Evolutionary conservation across 2,329 filamentous ascomycete species (phyloP).

Genomic region (Cladophialophora immunda): DNA sequence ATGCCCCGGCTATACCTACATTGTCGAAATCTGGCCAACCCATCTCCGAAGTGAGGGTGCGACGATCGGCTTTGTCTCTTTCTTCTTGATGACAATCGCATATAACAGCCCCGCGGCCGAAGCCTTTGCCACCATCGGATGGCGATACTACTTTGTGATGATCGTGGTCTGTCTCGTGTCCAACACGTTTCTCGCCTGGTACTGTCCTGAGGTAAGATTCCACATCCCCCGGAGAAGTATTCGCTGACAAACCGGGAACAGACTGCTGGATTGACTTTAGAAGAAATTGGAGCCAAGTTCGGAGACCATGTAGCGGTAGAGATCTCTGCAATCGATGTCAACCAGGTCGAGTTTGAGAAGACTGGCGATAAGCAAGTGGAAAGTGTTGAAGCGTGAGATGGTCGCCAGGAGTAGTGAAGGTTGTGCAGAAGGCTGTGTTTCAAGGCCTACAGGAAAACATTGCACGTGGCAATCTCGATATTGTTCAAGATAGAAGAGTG

Average conservation of each 20-base stretch:
- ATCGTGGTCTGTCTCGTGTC: constrained; percentile 6
- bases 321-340: constrained; percentile 21
- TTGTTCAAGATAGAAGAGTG: neutral
- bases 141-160: constrained; percentile 45
- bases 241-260: constrained; percentile 13
- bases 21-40: constrained; percentile 30
- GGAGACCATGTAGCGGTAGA: constrained; percentile 44
- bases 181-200: constrained; percentile 3
- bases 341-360: constrained; percentile 20
- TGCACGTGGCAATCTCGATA: neutral
- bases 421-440: neutral
- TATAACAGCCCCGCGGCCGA: constrained; percentile 22
- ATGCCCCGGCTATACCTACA: constrained; percentile 26
- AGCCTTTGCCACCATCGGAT: constrained; percentile 46
- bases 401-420: neutral
- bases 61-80: constrained; percentile 25
- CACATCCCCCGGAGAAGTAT: neutral
- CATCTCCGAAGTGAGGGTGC: constrained; percentile 31
- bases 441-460: neutral
- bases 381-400: neutral
- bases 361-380: constrained; percentile 5
- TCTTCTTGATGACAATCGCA: constrained; percentile 18
- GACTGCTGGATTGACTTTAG: constrained; percentile 45
- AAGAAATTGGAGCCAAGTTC: constrained; percentile 46
- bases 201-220: constrained; percentile 19